Evolutionary conservation across 352 stramenopile genomes (phyloP), one percentile per base, ranked within the genome.

Genomic region (Phytophthora aleatoria): DNA sequence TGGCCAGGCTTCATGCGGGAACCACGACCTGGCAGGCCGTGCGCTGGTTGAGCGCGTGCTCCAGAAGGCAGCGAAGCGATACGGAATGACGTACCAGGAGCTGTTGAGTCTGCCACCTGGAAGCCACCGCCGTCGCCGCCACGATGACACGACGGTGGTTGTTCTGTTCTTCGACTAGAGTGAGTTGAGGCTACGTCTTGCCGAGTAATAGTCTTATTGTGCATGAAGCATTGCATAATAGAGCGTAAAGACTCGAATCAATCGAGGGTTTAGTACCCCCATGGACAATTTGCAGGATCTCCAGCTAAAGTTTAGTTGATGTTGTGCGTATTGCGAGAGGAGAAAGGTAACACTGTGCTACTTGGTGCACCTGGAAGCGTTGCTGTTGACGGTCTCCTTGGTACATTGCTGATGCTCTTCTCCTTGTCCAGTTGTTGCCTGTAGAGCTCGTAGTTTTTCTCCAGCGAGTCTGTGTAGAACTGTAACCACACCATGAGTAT

Each of bases 81-180:
- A 92, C 61, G 81, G 72, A 16, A 90, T 97, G 72, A 87, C 85
- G 35, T 86, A 97, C 50, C 69, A 84, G 35, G 87, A 97, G 35
- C 57, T 98, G 49, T 64, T 94, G 62, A 87, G 79, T 31, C 53
- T 98, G 45, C 88, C 91, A 2, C 75, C 88, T 8, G 94, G 94
- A 45, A 87, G 76, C 53, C 73, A 85, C 50, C 89, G 94, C 27
- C 86, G 94, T 28, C 86, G 83, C 55, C 87, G 91, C 57, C 93
- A 98, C 76, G 94, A 98, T 72, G 94, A 98, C 68, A 97, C 94
- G 27, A 98, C 90, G 6, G 92, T 91, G 31, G 71, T 98, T 10
- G 91, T 98, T 30, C 71, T 98, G 16, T 96, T 94, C 69, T 91
- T 95, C 55, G 72, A 91, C 41, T 88, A 81, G 66, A 61, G 55